These are phyloP conservation scores for Herpotrichia juniperi DNA, from an alignment of 2,329 filamentous ascomycete species.

Conservation along the genomic window DNA sequence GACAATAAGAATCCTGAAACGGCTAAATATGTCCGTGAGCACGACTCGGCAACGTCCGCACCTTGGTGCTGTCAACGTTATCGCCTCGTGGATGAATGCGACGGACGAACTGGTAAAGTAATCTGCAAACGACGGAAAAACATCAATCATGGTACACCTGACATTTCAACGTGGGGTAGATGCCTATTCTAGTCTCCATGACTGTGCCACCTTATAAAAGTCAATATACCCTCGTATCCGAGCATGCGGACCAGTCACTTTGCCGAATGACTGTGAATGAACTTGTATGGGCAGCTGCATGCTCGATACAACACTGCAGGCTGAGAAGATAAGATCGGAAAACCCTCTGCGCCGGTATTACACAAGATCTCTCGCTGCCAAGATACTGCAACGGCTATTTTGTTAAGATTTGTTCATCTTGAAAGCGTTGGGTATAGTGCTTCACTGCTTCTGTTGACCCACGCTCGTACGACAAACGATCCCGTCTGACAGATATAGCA, in stretches of 20 bases:
- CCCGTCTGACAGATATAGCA: no score
- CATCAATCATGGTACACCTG: no score
- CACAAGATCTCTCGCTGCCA: constrained; percentile 6
- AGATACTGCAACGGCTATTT: neutral
- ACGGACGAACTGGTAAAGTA: constrained; percentile 1
- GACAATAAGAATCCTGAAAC: constrained; percentile 6
- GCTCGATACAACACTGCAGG: neutral
- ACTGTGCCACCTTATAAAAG: neutral
- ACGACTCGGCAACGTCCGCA: constrained; percentile 9
- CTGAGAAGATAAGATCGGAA: constrained; percentile 4
- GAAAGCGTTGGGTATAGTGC: neutral
- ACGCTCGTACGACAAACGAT: no score
- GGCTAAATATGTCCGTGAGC: constrained; percentile 8
- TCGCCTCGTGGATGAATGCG: neutral
- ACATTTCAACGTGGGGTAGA: neutral
- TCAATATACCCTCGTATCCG: neutral
- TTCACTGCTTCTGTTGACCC: no score
- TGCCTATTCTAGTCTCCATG: neutral
- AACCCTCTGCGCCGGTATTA: constrained; percentile 15
- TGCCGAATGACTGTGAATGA: constrained; percentile 12
- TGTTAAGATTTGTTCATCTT: neutral
- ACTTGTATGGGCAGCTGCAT: constrained; percentile 13
- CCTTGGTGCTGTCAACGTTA: neutral
- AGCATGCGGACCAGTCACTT: neutral
- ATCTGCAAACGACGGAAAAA: neutral